Evolutionary conservation across 768 basidiomycete species (phyloP).

Genomic region (Lepiota venenata): DNA sequence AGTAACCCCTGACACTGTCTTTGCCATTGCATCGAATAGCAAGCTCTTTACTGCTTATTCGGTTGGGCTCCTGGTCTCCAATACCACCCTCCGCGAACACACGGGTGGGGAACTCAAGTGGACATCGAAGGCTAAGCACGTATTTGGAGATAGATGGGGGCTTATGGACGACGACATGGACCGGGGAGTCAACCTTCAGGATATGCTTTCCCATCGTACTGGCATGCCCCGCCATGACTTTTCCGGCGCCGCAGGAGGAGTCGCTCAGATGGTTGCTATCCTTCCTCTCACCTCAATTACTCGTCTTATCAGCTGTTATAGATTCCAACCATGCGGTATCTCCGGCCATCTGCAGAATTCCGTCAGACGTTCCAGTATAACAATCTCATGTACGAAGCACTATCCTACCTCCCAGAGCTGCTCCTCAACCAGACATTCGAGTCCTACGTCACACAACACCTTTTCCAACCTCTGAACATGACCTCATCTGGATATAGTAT

Average conservation of each 20-base stretch:
- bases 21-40: constrained; percentile 43
- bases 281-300: not conserved
- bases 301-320: constrained; percentile 11
- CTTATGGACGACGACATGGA: constrained; percentile 35
- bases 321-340: constrained; percentile 34
- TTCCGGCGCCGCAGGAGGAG: constrained; percentile 28
- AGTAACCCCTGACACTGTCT: constrained; percentile 39
- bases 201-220: constrained; percentile 41
- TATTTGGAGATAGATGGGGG: constrained; percentile 34
- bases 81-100: constrained; percentile 29
- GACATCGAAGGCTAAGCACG: constrained; percentile 31
- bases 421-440: constrained; percentile 38
- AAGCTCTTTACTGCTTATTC: constrained; percentile 38
- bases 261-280: constrained; percentile 30
- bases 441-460: constrained; percentile 33
- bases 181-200: constrained; percentile 31
- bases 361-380: constrained; percentile 43
- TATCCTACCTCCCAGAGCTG: constrained; percentile 34
- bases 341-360: constrained; percentile 36
- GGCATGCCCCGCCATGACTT: constrained; percentile 44
- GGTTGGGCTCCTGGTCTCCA: constrained; percentile 35
- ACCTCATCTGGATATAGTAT: constrained; percentile 36
- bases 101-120: constrained; percentile 28
- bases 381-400: constrained; percentile 41
- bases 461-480: constrained; percentile 39